Evolutionary conservation across 2,329 filamentous ascomycete species (phyloP), one percentile per base, ranked within the genome.

Genomic region (Stemphylium vesicarium): DNA sequence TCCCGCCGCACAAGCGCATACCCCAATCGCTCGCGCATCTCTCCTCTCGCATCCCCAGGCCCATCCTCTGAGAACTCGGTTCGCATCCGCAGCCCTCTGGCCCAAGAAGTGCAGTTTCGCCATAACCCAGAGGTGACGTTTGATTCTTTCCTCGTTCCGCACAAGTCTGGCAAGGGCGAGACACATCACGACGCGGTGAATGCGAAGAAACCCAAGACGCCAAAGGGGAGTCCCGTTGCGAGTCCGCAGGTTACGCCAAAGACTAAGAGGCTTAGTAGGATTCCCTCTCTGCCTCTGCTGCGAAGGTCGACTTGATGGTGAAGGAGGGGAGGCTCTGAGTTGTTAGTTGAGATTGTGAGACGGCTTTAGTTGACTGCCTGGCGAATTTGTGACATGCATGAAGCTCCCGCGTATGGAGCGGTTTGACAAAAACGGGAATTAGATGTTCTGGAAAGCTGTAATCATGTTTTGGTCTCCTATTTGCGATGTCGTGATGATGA

Each of bases 81-180:
- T n/a, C 58, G 50, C 10, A 42, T 56, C 3, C 53, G 54, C 18
- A 68, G 67, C 36, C 60, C 60, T 0, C 26, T 65, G 7, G 26
- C 48, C 3, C 44, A 47, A 2, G 54, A 60, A 31, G 36, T 45
- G 0, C 40, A 32, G 7, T 64, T 55, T 36, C 42, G 56, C 13
- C 31, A 24, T n/a, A 56, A 60, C 15, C 57, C 57, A 8, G 48
- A 58, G 10, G 18, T 59, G 2, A 72, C 70, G 0, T 72, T 72
- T 36, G 69, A 73, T 20, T 16, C 47, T 1, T 68, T 73, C 16
- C 59, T 73, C n/a, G 55, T 41, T 3, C 66, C 64, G 2, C 68
- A 69, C 36, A 53, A 45, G 38, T 62, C 67, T 29, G 65, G 69
- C 0, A 72, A 63, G 49, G 68, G 66, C 12, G 70, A 70, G 57